Base-by-base conservation (phyloP, 1,284 basidiomycete species). In the Athelia psychrophila region DNA sequence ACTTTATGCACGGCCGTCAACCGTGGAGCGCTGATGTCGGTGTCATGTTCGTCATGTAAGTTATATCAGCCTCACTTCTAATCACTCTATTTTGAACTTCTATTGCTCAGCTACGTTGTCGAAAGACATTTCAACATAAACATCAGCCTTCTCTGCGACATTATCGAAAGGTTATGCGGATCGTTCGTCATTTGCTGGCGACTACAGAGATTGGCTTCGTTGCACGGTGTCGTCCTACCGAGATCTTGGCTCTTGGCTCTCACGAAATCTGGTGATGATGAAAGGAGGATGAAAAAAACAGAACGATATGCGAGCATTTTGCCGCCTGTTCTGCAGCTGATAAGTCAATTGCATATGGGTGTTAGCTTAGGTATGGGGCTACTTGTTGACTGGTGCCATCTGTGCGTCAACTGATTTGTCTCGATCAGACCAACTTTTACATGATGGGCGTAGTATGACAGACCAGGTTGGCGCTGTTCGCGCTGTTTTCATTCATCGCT, bases 81-180 rank as follows among this genome's bases (percentile, higher is more conserved):
- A 10, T 12, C n/a, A 35, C 33, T 35, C 33, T 12, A 12, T 10
- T n/a, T 35, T n/a, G n/a, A 10, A n/a, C 10, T 35, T 35, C n/a
- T 35, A n/a, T 35, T 35, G n/a, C n/a, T 35, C 10, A 35, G 33
- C 12, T n/a, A 35, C n/a, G 33, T 35, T 10, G 33, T 35, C n/a
- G n/a, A 42, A n/a, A 5, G 20, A 22, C 6, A 18, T n/a, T n/a
- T 42, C 16, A 6, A 6, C 16, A 42, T 42, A n/a, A 42, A n/a
- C 38, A 42, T 42, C n/a, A 42, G 38, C 38, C 38, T 42, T n/a
- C 38, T 42, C 20, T 42, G 38, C n/a, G 38, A 42, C n/a, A 18
- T 42, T 22, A 16, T 42, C 6, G 38, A 42, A 42, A 6, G 20
- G 6, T n/a, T n/a, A n/a, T 42, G 6, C 20, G 38, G 8, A 9